Evolutionary conservation across 2,329 filamentous ascomycete species (phyloP), one percentile per base, ranked within the genome.

Genomic region (Penicillium paneum): DNA sequence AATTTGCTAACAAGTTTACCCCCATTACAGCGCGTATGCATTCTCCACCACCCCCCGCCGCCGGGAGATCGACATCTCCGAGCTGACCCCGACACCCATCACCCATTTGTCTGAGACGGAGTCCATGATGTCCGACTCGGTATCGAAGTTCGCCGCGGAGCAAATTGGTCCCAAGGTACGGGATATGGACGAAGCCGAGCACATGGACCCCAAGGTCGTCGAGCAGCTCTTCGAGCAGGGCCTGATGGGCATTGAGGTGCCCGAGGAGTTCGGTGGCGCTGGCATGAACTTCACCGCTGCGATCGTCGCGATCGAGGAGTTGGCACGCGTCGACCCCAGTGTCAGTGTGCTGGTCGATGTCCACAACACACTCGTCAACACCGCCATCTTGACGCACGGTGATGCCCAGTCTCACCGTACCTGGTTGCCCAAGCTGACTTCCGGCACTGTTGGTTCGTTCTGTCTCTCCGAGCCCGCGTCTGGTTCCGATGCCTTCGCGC

Each of bases 201-300:
- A 82, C 54, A 97, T 99, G 94, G 94, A 97, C 73, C 86, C 90
- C 0, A 73, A 82, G 1, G 76, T 99, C 8, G 88, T 99, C 6
- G 91, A 96, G 78, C 89, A 94, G 76, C 83, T 96, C 49, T 99
- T 99, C 68, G 94, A 99, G 79, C 92, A 97, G 72, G 94, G 94
- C 0, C 80, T 99, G 46, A 99, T 99, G 94, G 89, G 91, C 58
- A 83, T 99, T 61, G 94, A 99, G 78, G 96, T 99, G 54, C 93
- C 94, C 15, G 94, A 99, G 75, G 92, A 97, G 75, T 99, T 88
- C 71, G 94, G 94, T 57, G 94, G 94, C 57, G 90, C 93, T 0
- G 94, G 92, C 64, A 97, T 99, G 94, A 97, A 97, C 83, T 99
- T 99, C 77, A 97, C 94, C 0, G 80, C 92, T 1, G 93, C 92